Evolutionary conservation across 106 monocot genomes (phyloP).

Genomic region (Allium cepa): DNA sequence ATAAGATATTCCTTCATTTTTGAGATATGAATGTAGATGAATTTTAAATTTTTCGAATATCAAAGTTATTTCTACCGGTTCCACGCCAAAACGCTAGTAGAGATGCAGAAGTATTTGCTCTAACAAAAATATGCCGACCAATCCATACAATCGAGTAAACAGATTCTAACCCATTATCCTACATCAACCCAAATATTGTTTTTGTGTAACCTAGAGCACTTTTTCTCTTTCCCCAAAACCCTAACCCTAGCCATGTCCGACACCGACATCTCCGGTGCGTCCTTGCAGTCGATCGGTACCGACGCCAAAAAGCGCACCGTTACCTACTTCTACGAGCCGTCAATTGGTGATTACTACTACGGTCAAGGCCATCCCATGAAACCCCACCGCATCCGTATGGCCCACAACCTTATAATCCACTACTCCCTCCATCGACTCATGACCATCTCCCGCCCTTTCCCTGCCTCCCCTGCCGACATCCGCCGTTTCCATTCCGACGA

Average conservation of each 20-base stretch:
- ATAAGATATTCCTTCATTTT: too few species aligned
- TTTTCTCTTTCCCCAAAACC: not conserved
- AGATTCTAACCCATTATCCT: too few species aligned
- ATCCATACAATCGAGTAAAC: too few species aligned
- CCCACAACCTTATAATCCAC: conserved; percentile 16
- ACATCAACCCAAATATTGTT: too few species aligned
- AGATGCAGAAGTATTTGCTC: too few species aligned
- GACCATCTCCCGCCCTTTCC: conserved; percentile 13
- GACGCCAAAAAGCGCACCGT: conserved; percentile 17
- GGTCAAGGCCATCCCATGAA: conserved; percentile 23
- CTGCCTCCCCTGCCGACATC: conserved; percentile 16
- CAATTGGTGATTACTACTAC: conserved; percentile 20
- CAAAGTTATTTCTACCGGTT: too few species aligned
- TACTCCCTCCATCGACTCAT: conserved; percentile 11
- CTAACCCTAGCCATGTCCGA: not conserved
- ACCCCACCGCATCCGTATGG: conserved; percentile 21
- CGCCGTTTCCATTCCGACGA: conserved; percentile 21
- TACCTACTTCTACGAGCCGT: conserved; percentile 22
- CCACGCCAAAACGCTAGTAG: too few species aligned
- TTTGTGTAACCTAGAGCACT: too few species aligned
- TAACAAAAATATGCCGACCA: too few species aligned
- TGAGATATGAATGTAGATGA: too few species aligned
- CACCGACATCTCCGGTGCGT: conserved; percentile 2
- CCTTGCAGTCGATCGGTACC: conserved; percentile 6
- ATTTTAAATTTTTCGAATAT: too few species aligned